A percentile compares a stretch with the other conserved stretches of the same genome.
phyloP scores from a whole-genome alignment of 257 asterid genomes.

The Solanum dulcamara region DNA sequence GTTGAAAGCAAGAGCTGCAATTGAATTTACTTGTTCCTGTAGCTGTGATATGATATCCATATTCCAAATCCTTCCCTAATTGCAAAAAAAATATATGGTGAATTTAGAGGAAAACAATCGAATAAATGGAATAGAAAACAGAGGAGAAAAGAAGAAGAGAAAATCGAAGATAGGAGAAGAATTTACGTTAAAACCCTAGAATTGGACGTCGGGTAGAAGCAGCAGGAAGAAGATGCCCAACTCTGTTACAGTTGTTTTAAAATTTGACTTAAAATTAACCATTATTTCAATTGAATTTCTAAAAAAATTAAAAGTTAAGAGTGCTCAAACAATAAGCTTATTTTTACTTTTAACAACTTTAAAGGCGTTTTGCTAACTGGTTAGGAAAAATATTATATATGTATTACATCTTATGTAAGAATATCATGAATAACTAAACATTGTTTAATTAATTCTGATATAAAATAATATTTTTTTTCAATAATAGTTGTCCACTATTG shows the following conservation, averaged over 20 bases:
- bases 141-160: not conserved
- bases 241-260: not conserved
- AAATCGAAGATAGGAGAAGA: no score
- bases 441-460: no score
- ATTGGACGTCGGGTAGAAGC: not conserved
- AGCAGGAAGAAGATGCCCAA: not conserved
- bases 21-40: constrained; percentile 69
- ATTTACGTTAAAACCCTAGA: not conserved
- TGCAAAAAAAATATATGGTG: not conserved
- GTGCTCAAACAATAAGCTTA: no score
- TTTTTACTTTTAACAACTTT: no score
- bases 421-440: no score
- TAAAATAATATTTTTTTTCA: no score
- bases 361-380: no score
- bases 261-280: not conserved
- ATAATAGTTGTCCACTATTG: no score
- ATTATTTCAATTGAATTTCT: no score
- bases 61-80: not conserved
- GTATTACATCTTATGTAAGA: no score
- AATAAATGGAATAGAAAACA: not conserved
- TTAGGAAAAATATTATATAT: no score
- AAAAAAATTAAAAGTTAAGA: no score
- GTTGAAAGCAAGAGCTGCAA: constrained; percentile 70
- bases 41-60: constrained; percentile 86
- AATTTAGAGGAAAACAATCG: not conserved